Evolutionary conservation across 148 eudicot species (phyloP).

Genomic region (Amaranthus cruentus): DNA sequence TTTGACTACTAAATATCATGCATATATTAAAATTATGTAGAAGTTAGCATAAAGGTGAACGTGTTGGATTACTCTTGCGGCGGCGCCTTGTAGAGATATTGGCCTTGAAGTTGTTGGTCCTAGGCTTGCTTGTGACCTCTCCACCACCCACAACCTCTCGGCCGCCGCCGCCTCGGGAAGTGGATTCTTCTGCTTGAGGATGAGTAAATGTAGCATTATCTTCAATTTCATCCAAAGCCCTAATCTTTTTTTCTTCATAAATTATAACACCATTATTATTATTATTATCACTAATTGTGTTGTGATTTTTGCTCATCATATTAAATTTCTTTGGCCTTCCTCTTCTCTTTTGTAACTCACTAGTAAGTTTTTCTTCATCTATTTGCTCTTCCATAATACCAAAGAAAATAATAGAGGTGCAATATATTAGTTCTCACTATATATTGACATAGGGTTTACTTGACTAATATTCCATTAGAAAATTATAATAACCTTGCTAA

Average conservation of each 20-base stretch:
- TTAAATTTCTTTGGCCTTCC: slow-evolving; percentile 27
- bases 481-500: neutral
- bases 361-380: slow-evolving; percentile 7
- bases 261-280: neutral
- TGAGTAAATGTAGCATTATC: neutral
- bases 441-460: neutral
- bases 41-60: slow-evolving; percentile 26
- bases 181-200: slow-evolving; percentile 24
- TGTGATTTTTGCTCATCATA: slow-evolving; percentile 12
- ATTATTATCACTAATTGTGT: neutral
- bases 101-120: neutral
- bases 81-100: slow-evolving; percentile 10
- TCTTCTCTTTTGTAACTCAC: slow-evolving; percentile 20
- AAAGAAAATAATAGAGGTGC: neutral
- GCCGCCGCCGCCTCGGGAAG: slow-evolving; percentile 19
- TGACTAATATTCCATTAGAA: neutral
- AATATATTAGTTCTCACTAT: neutral
- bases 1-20: neutral
- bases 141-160: slow-evolving; percentile 11
- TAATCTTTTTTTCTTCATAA: slow-evolving; percentile 27
- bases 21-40: neutral
- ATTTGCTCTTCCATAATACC: slow-evolving; percentile 15
- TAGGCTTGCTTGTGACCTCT: slow-evolving; percentile 22
- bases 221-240: slow-evolving; percentile 31
- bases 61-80: slow-evolving; percentile 29